A percentile compares a stretch with the other conserved stretches of the same genome.
Evolutionary conservation across 306 rosid species (phyloP).

Genomic region (Quercus cerris): DNA sequence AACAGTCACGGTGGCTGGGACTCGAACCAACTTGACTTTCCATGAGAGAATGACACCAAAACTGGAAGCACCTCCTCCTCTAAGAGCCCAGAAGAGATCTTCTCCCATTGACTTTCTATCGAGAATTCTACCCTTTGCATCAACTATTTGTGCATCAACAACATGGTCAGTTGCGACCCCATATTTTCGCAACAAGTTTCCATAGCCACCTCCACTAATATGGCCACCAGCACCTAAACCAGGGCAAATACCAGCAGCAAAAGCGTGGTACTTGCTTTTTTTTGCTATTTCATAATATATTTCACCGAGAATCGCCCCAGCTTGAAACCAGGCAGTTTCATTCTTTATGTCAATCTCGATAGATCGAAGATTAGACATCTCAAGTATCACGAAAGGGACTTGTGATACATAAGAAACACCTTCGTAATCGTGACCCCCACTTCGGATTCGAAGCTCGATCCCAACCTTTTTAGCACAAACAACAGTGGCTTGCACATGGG

Average conservation of each 20-base stretch:
- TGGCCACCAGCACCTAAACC: too few species aligned
- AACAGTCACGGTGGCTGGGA: constrained; percentile 58
- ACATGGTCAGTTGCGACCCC: constrained; percentile 66
- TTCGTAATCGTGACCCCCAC: constrained; percentile 87
- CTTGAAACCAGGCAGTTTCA: too few species aligned
- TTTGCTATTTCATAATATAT: too few species aligned
- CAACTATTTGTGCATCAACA: constrained; percentile 49
- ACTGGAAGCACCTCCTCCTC: constrained; percentile 80
- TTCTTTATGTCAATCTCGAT: too few species aligned
- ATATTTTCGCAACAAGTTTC: constrained; percentile 59
- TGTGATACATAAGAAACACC: constrained; percentile 67
- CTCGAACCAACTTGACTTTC: constrained; percentile 55
- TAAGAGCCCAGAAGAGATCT: constrained; percentile 71
- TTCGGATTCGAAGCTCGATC: constrained; percentile 55
- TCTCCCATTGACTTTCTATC: constrained; percentile 68
- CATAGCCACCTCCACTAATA: constrained; percentile 29
- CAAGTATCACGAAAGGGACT: constrained; percentile 54
- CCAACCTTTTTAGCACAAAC: constrained; percentile 55
- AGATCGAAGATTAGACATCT: constrained; percentile 53
- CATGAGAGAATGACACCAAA: constrained; percentile 59
- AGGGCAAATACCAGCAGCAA: too few species aligned
- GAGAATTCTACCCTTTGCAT: constrained; percentile 47
- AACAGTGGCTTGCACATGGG: constrained; percentile 63
- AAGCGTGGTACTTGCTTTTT: too few species aligned
- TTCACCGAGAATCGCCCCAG: too few species aligned